These are phyloP conservation scores for Mycena sp. DNA, from an alignment of 1,284 basidiomycete genomes.

Conservation along the genomic window DNA sequence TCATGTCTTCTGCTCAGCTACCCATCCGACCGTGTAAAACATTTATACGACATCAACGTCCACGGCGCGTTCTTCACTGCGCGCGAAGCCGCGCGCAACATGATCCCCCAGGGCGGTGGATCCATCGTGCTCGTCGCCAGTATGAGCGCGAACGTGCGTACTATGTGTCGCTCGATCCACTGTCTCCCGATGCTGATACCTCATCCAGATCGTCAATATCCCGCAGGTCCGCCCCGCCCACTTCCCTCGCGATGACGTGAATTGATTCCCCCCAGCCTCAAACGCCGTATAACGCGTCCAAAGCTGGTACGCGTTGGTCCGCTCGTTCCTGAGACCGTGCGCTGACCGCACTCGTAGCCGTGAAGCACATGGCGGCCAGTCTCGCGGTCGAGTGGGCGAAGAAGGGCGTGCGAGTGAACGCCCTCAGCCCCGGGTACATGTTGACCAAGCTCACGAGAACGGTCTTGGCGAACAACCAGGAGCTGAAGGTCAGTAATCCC, in stretches of 20 bases:
- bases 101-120: constrained; percentile 81
- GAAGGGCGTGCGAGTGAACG: constrained; percentile 85
- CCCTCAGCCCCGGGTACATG: constrained; percentile 89
- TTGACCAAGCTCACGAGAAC: constrained; percentile 87
- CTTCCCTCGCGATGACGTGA: neutral
- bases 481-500: constrained; percentile 66
- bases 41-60: constrained; percentile 92
- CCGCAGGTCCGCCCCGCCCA: constrained; percentile 63
- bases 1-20: constrained; percentile 58
- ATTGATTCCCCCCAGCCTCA: constrained; percentile 67
- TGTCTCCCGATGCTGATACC: constrained; percentile 25
- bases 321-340: neutral
- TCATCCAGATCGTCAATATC: constrained; percentile 80
- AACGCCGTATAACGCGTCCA: constrained; percentile 97
- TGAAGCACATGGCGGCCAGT: constrained; percentile 88
- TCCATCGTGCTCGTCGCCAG: constrained; percentile 90
- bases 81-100: constrained; percentile 86
- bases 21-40: constrained; percentile 84
- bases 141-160: constrained; percentile 88
- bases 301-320: constrained; percentile 66
- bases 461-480: constrained; percentile 76
- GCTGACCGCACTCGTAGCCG: constrained; percentile 56
- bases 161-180: neutral
- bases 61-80: constrained; percentile 95
- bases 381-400: constrained; percentile 93